Evolutionary conservation across 2,329 filamentous ascomycete species (phyloP), one percentile per base, ranked within the genome.

Genomic region (Claviceps pusilla): DNA sequence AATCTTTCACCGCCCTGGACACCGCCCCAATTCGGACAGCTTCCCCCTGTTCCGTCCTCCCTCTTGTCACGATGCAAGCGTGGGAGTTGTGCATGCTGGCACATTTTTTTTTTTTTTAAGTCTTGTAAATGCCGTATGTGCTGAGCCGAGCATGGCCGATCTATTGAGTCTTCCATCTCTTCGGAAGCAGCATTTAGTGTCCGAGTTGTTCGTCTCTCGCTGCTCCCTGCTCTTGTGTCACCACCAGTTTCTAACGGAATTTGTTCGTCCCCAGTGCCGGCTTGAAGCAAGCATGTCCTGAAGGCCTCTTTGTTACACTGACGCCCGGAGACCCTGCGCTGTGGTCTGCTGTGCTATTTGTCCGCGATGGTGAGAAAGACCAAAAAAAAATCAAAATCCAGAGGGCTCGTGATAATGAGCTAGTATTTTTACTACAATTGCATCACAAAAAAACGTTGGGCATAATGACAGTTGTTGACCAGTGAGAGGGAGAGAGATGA

Each of bases 331-430:
- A 95, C 64, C 82, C 87, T 19, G 82, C 82, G 16, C 72, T 89
- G 50, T 97, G 91, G 91, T 85, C 84, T 37, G 90, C 89, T n/a
- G 86, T 95, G 24, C 75, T 97, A 33, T 97, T 97, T 66, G 82
- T 95, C 58, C 86, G 89, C 55, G 84, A 87, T 75, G 91, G 91
- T 93, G 28, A 52, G 54, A 24, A 29, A 7, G 12, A 39, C 9
- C 24, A 24, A 33, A 28, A 33, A 6, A 2, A 43, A 29, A 12
- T 19, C 19, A 19, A 43, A 29, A 12, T 29, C 45, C 45, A 29
- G 3, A n/a, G 24, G 29, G 6, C 11, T n/a, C 24, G 45, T 11
- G 19, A 1, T 24, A 28, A 9, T 14, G 45, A 29, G 12, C 7
- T 14, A 28, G 45, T 33, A 33, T 33, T 46, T 14, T 3, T 12